Evolutionary conservation across 176 grass and related monocot genomes (phyloP).

Genomic region (Eremochloa ophiuroides): DNA sequence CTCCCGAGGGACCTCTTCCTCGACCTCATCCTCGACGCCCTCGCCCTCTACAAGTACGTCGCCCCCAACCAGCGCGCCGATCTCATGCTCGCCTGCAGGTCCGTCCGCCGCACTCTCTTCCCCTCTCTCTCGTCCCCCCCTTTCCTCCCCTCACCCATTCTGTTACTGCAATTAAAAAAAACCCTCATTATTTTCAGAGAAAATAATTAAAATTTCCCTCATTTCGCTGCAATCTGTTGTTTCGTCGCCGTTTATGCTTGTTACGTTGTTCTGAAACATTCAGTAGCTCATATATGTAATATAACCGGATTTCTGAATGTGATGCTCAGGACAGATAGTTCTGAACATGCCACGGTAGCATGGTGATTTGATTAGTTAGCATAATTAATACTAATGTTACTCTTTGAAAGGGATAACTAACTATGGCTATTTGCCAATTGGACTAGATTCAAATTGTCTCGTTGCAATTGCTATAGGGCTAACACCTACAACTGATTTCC

Average conservation of each 20-base stretch:
- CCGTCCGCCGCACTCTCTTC: background rate
- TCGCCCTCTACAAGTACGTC: conserved; percentile 84
- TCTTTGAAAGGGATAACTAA: background rate
- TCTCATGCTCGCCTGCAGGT: conserved; percentile 75
- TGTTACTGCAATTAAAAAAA: background rate
- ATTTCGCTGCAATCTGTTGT: background rate
- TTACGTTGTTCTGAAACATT: background rate
- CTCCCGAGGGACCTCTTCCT: conserved; percentile 66
- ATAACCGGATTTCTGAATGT: background rate
- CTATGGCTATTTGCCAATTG: background rate
- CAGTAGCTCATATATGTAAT: background rate
- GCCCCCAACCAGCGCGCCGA: conserved; percentile 77
- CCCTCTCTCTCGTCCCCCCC: background rate
- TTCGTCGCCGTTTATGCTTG: background rate
- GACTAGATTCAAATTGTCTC: background rate
- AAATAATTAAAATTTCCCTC: background rate
- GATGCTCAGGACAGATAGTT: background rate
- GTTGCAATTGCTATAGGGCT: background rate
- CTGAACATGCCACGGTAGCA: background rate
- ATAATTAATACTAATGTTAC: background rate
- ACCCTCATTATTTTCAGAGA: background rate
- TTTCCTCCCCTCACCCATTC: too few relatives aligned
- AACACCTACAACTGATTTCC: background rate
- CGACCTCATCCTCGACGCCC: conserved; percentile 57
- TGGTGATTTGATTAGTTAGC: background rate